These are phyloP conservation scores for Glycyrrhiza uralensis DNA, from an alignment of 306 rosid species.

Conservation along the genomic window DNA sequence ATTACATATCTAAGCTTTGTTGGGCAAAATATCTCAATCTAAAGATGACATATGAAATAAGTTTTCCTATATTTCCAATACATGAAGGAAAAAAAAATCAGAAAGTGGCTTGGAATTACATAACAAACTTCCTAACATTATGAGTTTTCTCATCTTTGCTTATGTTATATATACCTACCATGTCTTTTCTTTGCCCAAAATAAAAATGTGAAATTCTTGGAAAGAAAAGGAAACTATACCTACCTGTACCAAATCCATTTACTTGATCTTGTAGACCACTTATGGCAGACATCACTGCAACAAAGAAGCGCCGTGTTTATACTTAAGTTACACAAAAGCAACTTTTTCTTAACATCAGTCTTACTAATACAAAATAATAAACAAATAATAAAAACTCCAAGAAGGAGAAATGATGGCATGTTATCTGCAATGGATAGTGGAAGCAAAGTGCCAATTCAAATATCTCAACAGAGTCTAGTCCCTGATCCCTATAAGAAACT, in stretches of 20 bases:
- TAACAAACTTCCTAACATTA: not conserved
- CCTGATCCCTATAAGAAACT: not conserved
- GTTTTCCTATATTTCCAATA: too few relatives aligned
- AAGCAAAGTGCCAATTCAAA: slow-evolving; percentile 13
- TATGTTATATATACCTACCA: not conserved
- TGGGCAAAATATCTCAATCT: slow-evolving; percentile 12
- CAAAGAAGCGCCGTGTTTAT: slow-evolving; percentile 31
- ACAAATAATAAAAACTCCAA: not conserved
- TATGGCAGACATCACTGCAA: slow-evolving; percentile 87
- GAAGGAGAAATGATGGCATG: not conserved
- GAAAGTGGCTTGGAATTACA: too few relatives aligned
- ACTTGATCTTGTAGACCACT: slow-evolving; percentile 83
- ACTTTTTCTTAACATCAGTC: not conserved
- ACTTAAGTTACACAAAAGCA: slow-evolving; percentile 10
- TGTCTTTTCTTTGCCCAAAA: not conserved
- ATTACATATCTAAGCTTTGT: slow-evolving; percentile 13
- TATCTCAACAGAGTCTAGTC: slow-evolving; percentile 21
- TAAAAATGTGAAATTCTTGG: not conserved
- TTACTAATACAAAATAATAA: not conserved
- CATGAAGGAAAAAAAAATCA: too few relatives aligned
- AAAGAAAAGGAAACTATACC: slow-evolving; percentile 38
- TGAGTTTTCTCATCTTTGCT: not conserved
- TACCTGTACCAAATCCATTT: slow-evolving; percentile 70
- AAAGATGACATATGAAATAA: too few relatives aligned
- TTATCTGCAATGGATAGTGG: not conserved